phyloP scores from a whole-genome alignment of 1,284 basidiomycete species.

The Xerocomus cyaneibrunnescens region DNA sequence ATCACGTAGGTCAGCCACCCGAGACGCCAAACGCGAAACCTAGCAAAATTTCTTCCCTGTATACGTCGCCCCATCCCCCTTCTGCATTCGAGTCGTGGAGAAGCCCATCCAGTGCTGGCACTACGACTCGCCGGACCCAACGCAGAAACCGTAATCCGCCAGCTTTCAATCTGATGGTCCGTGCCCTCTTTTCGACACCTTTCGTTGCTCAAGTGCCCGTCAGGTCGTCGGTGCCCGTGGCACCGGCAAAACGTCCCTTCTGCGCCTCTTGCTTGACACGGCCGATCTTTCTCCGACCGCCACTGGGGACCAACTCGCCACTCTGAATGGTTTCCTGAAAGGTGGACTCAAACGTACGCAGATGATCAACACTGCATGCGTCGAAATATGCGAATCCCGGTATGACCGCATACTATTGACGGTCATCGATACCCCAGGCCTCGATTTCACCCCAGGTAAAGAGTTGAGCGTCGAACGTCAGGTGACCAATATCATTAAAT shows the following conservation, averaged over 20 bases:
- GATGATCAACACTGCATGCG: conserved; percentile 59
- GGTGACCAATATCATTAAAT: conserved; percentile 66
- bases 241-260: conserved; percentile 75
- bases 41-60: conserved; percentile 63
- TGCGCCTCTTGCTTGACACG: conserved; percentile 69
- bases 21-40: conserved; percentile 34
- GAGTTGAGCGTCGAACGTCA: conserved; percentile 77
- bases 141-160: conserved; percentile 64
- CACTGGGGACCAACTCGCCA: conserved; percentile 63
- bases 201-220: conserved; percentile 4
- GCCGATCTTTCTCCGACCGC: conserved; percentile 73
- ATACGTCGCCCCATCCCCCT: conserved; percentile 56
- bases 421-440: conserved; percentile 78
- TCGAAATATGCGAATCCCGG: conserved; percentile 78
- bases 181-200: not conserved
- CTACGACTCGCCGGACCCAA: conserved; percentile 52
- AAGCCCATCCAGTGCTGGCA: conserved; percentile 39
- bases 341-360: conserved; percentile 58
- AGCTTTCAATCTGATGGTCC: conserved; percentile 81
- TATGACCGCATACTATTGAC: conserved; percentile 73
- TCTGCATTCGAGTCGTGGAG: conserved; percentile 54
- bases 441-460: conserved; percentile 68
- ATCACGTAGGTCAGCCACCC: conserved; percentile 42
- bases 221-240: conserved; percentile 77
- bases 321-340: conserved; percentile 59